A percentile compares a stretch with the other conserved stretches of the same genome.
These are phyloP conservation scores for Rhizoctonia solani DNA, from an alignment of 1,284 basidiomycete species.

Conservation along the genomic window DNA sequence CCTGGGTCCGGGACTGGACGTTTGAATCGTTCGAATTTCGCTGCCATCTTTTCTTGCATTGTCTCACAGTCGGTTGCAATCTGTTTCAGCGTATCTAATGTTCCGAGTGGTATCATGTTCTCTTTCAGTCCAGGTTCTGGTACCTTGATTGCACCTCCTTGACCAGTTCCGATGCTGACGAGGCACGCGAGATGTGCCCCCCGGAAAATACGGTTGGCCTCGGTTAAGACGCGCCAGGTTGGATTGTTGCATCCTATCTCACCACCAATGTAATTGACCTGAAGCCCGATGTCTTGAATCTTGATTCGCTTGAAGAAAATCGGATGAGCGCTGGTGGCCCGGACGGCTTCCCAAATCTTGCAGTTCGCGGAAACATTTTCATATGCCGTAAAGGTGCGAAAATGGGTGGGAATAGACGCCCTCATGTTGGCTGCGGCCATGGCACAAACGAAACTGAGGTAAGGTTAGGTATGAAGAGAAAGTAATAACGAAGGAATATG, in stretches of 20 bases:
- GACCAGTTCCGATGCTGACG: conserved; percentile 4
- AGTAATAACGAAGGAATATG: not conserved
- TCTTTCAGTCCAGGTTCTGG: not conserved
- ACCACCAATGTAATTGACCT: not conserved
- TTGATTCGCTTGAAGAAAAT: conserved; percentile 18
- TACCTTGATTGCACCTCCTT: not conserved
- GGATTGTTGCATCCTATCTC: conserved; percentile 7
- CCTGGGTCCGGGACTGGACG: too few relatives aligned
- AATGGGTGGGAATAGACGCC: not conserved
- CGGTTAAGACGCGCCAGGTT: not conserved
- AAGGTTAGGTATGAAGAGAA: not conserved
- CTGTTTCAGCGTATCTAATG: not conserved
- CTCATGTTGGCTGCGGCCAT: conserved; percentile 5
- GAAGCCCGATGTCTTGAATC: not conserved
- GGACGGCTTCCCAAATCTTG: conserved; percentile 34
- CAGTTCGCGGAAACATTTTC: conserved; percentile 6
- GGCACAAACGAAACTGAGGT: conserved; percentile 3
- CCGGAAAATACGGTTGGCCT: not conserved
- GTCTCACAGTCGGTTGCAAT: conserved; percentile 6
- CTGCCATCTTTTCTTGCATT: not conserved
- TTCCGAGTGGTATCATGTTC: not conserved
- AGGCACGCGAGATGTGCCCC: not conserved
- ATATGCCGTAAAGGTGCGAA: conserved; percentile 5
- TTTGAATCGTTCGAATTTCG: not conserved
- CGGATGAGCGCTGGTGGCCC: conserved; percentile 33